Evolutionary conservation across 1,139 yeast species (phyloP), one percentile per base, ranked within the genome.

Genomic region (Casaregolazyma suthepensis): DNA sequence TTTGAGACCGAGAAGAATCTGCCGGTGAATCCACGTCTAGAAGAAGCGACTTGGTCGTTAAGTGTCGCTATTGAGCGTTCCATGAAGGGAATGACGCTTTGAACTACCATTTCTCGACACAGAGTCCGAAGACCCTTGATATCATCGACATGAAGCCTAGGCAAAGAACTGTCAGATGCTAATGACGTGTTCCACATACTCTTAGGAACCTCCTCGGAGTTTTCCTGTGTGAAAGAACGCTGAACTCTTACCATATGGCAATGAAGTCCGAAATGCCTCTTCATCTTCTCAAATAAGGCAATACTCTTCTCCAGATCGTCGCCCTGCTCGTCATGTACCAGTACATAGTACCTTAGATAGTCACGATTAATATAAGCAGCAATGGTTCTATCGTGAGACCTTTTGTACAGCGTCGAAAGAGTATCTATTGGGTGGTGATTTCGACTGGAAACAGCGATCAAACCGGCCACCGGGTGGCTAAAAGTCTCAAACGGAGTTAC

Each of bases 401-500:
- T 62, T 46, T 64, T 63, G 55, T 66, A 72, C 38, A 74, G 60
- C 18, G 57, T 56, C 6, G 73, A 66, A n/a, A 83, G 67, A 5
- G 73, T 66, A 13, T 79, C 83, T 2, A 82, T 63, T 0, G 84
- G 73, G 57, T 82, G 83, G 23, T 65, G 62, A 48, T 66, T 68
- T 29, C 64, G 60, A 26, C 75, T 68, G 50, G 85, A 77, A 2
- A 91, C 75, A 4, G 86, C 85, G 52, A 90, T 76, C 17, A 91
- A 69, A 52, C 91, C 88, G 1, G 90, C 79, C 1, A 90, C 80
- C 0, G 99, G 98, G 66, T 93, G 98, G 61, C 88, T 85, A 66
- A 91, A 85, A 2, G 93, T 84, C 66, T 93, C 98, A 66, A 88
- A 90, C 1, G 96, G 85, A 1, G 89, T 82, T 5, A 87, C 73